Evolutionary conservation across 169 alveolate genomes (phyloP), one percentile per base, ranked within the genome.

Genomic region (Eimeria sp.): DNA sequence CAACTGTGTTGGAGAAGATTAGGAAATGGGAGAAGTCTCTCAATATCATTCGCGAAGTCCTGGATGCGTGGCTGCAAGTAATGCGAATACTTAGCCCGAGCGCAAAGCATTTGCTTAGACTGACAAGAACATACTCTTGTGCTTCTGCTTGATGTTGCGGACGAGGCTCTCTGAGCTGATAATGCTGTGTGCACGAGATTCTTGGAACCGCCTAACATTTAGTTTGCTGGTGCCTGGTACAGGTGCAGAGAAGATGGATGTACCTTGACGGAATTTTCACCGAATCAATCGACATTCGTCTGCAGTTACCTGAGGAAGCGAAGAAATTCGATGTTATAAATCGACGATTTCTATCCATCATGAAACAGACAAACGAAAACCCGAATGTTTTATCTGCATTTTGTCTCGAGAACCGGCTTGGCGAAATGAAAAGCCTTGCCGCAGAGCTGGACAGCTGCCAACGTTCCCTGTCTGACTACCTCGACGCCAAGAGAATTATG

Each of bases 241-340:
- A 85, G 95, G 98, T 96, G 25, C 98, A 97, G 66, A 94, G 99
- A 91, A 98, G 98, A 96, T 98, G 99, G 99, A 98, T 98, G 98
- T 98, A 99, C 97, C 97, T 99, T 68, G 99, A 99, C 97, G 97
- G 99, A 96, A 98, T 99, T 93, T 99, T 99, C 96, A 98, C 98
- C 40, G 99, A 99, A 43, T 97, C 98, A 82, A 99, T 98, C 97
- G 99, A 99, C 97, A 99, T 99, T 82, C 98, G 99, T 80, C 96
- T 98, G 97, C 98, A 98, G 97, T 97, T 99, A 76, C 98, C 99
- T n/a, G 99, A 99, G 95, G 99, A 98, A 97, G 99, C 99, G 23
- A 99, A 99, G 97, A 98, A 98, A 96, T 98, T 98, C 96, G 99
- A 97, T 89, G 97, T 97, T 83, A 98, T 98, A 52, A 99, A 98